A percentile compares a stretch with the other conserved stretches of the same genome.
Conservation (phyloP, 768 basidiomycete species). For the Boletus fagicola region DNA sequence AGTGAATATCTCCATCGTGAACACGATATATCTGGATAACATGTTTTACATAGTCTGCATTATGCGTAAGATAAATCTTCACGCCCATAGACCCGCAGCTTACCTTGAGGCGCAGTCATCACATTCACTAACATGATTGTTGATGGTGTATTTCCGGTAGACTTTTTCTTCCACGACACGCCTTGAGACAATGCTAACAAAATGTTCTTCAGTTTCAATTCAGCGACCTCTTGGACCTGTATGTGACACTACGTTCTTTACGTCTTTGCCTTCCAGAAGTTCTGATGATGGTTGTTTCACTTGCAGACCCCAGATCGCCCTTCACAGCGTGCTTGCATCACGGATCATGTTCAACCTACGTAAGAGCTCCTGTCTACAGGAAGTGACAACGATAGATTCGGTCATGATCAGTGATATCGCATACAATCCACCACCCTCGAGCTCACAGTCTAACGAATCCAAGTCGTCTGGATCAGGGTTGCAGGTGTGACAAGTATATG, state of each 20-base stretch:
- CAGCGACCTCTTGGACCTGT: constrained; percentile 5
- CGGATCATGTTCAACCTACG: constrained; percentile 14
- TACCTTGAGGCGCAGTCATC: too few species aligned
- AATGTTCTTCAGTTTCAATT: not conserved
- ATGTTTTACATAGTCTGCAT: constrained; percentile 20
- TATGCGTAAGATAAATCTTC: constrained; percentile 3
- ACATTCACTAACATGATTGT: constrained; percentile 12
- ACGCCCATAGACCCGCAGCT: not conserved
- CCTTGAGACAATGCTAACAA: not conserved
- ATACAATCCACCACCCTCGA: too few species aligned
- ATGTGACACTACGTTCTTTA: not conserved
- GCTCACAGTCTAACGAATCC: too few species aligned
- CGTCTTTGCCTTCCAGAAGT: not conserved
- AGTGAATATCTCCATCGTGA: not conserved
- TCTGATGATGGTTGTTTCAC: not conserved
- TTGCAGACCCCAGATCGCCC: constrained; percentile 3
- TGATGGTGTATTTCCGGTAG: constrained; percentile 11
- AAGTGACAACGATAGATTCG: too few species aligned
- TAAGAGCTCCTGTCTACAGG: too few species aligned
- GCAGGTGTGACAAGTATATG: too few species aligned
- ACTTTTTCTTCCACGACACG: not conserved
- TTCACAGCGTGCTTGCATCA: too few species aligned
- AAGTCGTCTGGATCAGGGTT: too few species aligned
- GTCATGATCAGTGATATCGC: too few species aligned
- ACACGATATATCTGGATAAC: constrained; percentile 12